Percentiles rank a stretch among this genome's conserved stretches.
These are phyloP conservation scores for Thielaviopsis euricoi DNA, from an alignment of 2,329 filamentous ascomycete genomes.

Conservation along the genomic window DNA sequence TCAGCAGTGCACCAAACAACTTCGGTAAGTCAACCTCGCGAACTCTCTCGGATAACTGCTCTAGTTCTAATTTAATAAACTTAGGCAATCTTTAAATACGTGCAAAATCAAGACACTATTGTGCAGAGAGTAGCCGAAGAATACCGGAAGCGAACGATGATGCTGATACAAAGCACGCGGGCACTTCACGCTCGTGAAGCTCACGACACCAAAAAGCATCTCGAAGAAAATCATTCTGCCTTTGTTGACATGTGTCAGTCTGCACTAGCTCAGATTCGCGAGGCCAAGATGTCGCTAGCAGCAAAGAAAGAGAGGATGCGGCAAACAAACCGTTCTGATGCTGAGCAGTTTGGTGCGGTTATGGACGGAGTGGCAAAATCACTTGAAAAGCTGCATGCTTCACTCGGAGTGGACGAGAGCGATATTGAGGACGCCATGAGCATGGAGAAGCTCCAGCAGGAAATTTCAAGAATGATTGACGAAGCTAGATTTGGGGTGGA, in stretches of 20 bases:
- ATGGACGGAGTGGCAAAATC: not conserved
- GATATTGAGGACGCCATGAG: not conserved
- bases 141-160: not conserved
- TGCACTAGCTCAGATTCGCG: not conserved
- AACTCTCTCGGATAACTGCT: not conserved
- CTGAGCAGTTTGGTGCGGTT: not conserved
- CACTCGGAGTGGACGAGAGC: not conserved
- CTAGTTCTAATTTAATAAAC: not conserved
- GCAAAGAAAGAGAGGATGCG: not conserved
- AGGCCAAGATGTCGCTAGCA: not conserved
- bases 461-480: slow-evolving; percentile 5
- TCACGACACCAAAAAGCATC: not conserved
- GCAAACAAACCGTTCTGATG: not conserved
- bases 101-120: slow-evolving; percentile 2
- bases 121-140: slow-evolving; percentile 5
- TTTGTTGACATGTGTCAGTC: slow-evolving; percentile 5
- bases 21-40: slow-evolving; percentile 1
- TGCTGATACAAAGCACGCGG: slow-evolving; percentile 2
- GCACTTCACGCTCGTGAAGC: slow-evolving; percentile 2
- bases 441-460: not conserved
- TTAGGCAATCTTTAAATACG: slow-evolving; percentile 5
- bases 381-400: not conserved
- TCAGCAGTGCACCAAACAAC: slow-evolving; percentile 3
- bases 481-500: not conserved
- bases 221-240: slow-evolving; percentile 3